Conservation (phyloP, 768 basidiomycete genomes). For the Macrolepiota albuminosa region DNA sequence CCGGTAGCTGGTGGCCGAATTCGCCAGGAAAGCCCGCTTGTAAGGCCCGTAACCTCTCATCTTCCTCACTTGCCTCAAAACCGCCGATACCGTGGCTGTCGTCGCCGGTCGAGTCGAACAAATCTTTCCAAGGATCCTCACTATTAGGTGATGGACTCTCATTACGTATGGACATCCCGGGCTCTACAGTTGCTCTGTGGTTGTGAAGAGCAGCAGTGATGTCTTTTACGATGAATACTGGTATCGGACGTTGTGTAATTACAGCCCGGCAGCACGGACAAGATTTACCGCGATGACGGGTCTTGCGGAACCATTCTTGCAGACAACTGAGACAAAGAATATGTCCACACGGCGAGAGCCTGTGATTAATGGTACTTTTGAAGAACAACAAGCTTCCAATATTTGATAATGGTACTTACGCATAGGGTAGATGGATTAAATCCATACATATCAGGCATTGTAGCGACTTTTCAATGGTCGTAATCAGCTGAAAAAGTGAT, state of each 20-base stretch:
- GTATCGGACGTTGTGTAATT: conserved; percentile 56
- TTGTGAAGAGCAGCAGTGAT: conserved; percentile 47
- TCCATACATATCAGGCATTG: conserved; percentile 82
- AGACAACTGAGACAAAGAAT: conserved; percentile 70
- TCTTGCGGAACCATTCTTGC: conserved; percentile 74
- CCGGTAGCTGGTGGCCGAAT: conserved; percentile 1
- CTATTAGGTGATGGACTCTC: conserved; percentile 30
- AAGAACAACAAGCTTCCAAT: not conserved
- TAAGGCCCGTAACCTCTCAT: conserved; percentile 17
- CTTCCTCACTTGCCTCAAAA: conserved; percentile 21
- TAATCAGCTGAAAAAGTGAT: conserved; percentile 36
- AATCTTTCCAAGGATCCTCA: conserved; percentile 20
- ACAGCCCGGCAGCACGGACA: conserved; percentile 68
- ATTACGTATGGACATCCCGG: not conserved
- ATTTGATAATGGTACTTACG: conserved; percentile 38
- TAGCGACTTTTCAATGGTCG: conserved; percentile 51
- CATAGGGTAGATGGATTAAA: conserved; percentile 55
- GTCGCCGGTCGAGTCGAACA: conserved; percentile 15
- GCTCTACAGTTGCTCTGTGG: conserved; percentile 2
- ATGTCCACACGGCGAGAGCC: conserved; percentile 74
- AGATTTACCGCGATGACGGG: conserved; percentile 61
- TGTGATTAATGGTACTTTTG: conserved; percentile 20
- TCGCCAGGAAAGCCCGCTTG: conserved; percentile 1
- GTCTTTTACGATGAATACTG: conserved; percentile 64
- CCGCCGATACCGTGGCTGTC: conserved; percentile 4